Base-by-base conservation (phyloP, 2,329 filamentous ascomycete species). In the Monosporascus sp. region DNA sequence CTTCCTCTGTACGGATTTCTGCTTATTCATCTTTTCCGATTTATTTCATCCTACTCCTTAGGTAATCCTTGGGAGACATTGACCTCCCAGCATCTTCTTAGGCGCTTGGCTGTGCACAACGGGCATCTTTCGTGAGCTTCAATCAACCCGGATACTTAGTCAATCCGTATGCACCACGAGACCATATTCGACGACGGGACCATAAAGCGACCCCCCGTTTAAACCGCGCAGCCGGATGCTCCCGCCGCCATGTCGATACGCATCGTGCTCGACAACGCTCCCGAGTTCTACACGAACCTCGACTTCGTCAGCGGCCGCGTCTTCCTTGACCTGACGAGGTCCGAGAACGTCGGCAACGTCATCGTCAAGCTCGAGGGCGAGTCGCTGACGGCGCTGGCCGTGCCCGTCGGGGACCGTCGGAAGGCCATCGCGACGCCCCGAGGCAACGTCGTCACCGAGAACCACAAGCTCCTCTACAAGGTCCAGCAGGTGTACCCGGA, bases 281-380 rank as follows among this genome's bases (percentile, higher is more conserved):
- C 85, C 59, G 79, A 84, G 60, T 87, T 88, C 74, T 90, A 87
- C 70, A 93, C 89, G 50, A 93, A 93, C 66, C 83, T 92, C 62
- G 89, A 93, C 70, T 74, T 81, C 56, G 80, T 94, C 55, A 78
- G 76, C 31, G 89, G 89, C 51, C 77, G 78, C 54, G 72, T 86
- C 27, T 65, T 83, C 49, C 70, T 87, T 31, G 68, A 64, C 20
- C 71, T 86, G 58, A 83, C 80, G 50, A 87, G 86, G 58, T 73
- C 88, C 51, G 89, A 93, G 68, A 77, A 81, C 52, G 78, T 93
- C 49, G 82, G 83, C 48, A 87, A 84, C 50, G 85, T 94, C 57
- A 77, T 90, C 38, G 88, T 93, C 64, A 94, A 94, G 74, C 81
- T 94, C 35, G 89, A 94, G 67, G 89, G 89, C 60, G 88, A 94